phyloP scores from a whole-genome alignment of 331 rosid genomes.

The Cydonia oblonga region DNA sequence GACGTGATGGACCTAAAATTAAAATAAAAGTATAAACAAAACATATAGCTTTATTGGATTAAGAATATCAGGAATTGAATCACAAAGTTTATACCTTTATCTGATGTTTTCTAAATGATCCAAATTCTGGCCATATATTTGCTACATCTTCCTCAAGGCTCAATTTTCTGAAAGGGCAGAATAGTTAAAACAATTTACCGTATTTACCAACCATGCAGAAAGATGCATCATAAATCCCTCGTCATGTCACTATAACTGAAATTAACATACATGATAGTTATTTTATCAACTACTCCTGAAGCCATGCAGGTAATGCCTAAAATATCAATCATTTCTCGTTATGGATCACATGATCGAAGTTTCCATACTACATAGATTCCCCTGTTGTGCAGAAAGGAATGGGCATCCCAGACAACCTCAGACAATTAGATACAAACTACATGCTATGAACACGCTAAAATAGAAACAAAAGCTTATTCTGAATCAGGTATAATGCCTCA shows the following conservation, averaged over 20 bases:
- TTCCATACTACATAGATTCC: no score
- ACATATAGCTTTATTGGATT: neutral
- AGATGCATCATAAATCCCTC: no score
- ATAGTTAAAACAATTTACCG: neutral
- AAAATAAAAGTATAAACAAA: neutral
- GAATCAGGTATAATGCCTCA: neutral
- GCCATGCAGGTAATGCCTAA: no score
- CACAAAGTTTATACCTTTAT: conserved; percentile 54
- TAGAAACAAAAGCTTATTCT: neutral
- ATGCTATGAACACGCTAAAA: neutral
- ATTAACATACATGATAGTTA: no score
- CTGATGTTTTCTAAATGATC: conserved; percentile 59
- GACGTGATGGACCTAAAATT: conserved; percentile 75
- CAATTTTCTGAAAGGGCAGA: conserved; percentile 31
- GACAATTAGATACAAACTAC: neutral
- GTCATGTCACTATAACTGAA: no score
- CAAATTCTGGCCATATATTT: conserved; percentile 90
- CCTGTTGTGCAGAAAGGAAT: neutral
- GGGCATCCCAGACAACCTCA: neutral
- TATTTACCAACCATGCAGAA: no score
- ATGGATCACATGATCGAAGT: no score
- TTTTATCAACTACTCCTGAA: no score
- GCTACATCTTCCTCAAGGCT: conserved; percentile 70
- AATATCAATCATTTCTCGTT: no score
- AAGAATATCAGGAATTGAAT: neutral